Evolutionary conservation across 345 rosid species (phyloP), one percentile per base, ranked within the genome.

Genomic region (Lumnitzera racemosa): DNA sequence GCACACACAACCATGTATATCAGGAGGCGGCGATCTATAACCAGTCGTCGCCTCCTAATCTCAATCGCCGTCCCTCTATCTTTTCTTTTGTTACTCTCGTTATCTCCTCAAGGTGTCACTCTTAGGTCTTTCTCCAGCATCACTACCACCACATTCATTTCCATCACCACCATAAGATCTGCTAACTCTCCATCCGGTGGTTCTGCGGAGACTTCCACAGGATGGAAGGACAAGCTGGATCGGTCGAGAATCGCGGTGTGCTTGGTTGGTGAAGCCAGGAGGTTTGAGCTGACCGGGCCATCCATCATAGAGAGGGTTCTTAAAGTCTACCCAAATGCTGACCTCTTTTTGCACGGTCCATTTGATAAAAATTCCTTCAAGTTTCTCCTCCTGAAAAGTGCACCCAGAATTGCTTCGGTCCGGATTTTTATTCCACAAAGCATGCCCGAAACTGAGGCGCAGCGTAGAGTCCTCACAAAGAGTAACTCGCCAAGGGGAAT

Each of bases 241-340:
- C 73, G 65, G 59, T 70, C 91, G 64, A 86, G 76, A 60, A 84
- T 89, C 0, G 98, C 94, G 2, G 91, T 89, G 57, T 92, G 98
- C 74, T 79, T 92, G 77, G 98, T 89, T 0, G 97, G 98, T 47
- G 96, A 94, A 48, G 97, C 98, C 12, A 73, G 98, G 57, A 76
- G 96, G 69, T 92, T 92, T 59, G 98, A 89, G 77, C 69, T 92
- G 41, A 87, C 97, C 0, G 97, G 97, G 15, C 97, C 94, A 27
- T 92, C 97, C 48, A 89, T 92, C 8, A 64, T 89, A 14, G 81
- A 85, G 70, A 85, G 78, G 53, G 62, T 92, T 47, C 82, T 92
- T 13, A 59, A 49, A 49, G 80, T 74, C 49, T 84, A 92, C 63
- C 87, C 96, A 1, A 84, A 89, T 23, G 80, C 98, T 0, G 98